phyloP scores from a whole-genome alignment of 2,329 filamentous ascomycete species.

The Penicillium sp. region DNA sequence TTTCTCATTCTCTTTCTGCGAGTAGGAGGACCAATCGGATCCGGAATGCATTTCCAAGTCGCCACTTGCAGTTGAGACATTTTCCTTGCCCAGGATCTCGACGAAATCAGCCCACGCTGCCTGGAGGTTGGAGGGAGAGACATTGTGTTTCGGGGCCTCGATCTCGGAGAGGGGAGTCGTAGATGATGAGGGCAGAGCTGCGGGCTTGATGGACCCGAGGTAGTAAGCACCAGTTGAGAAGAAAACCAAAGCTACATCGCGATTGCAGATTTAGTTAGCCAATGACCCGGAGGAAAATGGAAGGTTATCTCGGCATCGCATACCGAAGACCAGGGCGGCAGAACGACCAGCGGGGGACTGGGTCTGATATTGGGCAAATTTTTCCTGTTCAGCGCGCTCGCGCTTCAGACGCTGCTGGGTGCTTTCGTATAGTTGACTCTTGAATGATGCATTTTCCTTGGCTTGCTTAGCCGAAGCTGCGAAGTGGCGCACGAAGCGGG shows the following conservation, averaged over 20 bases:
- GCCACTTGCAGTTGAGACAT: conserved; percentile 57
- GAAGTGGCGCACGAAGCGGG: conserved; percentile 20
- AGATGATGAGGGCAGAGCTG: conserved; percentile 51
- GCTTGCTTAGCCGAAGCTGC: conserved; percentile 19
- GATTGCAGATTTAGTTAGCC: conserved; percentile 5
- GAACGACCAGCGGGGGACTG: conserved; percentile 40
- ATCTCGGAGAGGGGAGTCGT: conserved; percentile 54
- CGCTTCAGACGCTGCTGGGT: conserved; percentile 57
- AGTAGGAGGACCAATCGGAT: conserved; percentile 62
- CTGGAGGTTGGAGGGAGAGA: conserved; percentile 57
- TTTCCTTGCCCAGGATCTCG: conserved; percentile 60
- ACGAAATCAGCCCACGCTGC: conserved; percentile 64
- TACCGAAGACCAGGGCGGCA: conserved; percentile 40
- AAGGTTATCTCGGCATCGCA: conserved; percentile 1
- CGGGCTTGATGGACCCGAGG: conserved; percentile 52
- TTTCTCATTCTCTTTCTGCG: conserved; percentile 41
- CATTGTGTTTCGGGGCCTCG: conserved; percentile 54
- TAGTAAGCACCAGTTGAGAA: conserved; percentile 56
- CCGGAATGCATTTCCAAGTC: conserved; percentile 59
- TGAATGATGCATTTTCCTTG: conserved; percentile 50
- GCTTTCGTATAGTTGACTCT: conserved; percentile 61
- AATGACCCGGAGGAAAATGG: conserved; percentile 10
- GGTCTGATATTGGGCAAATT: conserved; percentile 47
- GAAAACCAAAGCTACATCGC: conserved; percentile 48
- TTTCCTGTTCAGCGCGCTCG: conserved; percentile 57